These are phyloP conservation scores for Escovopsis sp. DNA, from an alignment of 2,329 filamentous ascomycete genomes.

Conservation along the genomic window DNA sequence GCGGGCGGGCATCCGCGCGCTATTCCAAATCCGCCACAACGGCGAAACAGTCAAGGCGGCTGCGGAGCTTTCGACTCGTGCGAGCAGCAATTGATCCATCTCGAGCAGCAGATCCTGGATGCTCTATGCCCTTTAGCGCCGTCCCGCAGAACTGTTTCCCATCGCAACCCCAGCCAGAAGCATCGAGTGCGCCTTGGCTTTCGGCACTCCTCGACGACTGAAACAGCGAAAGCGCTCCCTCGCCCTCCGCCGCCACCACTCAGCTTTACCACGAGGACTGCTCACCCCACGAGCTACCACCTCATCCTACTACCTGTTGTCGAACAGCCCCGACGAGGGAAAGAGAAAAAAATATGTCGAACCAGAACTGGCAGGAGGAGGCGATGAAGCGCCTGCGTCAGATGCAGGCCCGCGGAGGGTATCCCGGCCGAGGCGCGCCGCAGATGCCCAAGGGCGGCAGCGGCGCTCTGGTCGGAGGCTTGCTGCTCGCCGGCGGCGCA, in stretches of 20 bases:
- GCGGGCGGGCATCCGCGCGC: too few relatives aligned
- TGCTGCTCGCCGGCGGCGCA: constrained; percentile 33
- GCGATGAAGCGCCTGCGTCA: constrained; percentile 36
- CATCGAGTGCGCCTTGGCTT: not conserved
- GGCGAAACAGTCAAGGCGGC: too few relatives aligned
- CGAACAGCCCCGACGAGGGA: not conserved
- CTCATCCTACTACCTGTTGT: not conserved
- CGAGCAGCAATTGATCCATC: too few relatives aligned
- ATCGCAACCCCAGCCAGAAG: constrained; percentile 1
- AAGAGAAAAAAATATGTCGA: constrained; percentile 14
- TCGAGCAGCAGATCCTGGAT: constrained; percentile 1
- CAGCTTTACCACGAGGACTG: not conserved
- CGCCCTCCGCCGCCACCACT: not conserved
- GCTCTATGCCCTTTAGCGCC: not conserved
- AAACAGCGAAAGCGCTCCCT: not conserved
- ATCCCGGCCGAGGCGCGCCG: constrained; percentile 28
- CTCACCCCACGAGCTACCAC: not conserved
- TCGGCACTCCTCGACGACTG: not conserved
- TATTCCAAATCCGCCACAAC: not conserved
- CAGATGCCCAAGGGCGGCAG: constrained; percentile 26
- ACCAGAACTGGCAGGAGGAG: constrained; percentile 31
- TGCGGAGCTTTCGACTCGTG: too few relatives aligned
- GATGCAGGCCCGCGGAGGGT: constrained; percentile 29
- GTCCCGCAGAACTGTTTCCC: not conserved
- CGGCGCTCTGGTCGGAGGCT: constrained; percentile 25